These are phyloP conservation scores for Seminavis robusta DNA, from an alignment of 108 stramenopile genomes.

Conservation along the genomic window DNA sequence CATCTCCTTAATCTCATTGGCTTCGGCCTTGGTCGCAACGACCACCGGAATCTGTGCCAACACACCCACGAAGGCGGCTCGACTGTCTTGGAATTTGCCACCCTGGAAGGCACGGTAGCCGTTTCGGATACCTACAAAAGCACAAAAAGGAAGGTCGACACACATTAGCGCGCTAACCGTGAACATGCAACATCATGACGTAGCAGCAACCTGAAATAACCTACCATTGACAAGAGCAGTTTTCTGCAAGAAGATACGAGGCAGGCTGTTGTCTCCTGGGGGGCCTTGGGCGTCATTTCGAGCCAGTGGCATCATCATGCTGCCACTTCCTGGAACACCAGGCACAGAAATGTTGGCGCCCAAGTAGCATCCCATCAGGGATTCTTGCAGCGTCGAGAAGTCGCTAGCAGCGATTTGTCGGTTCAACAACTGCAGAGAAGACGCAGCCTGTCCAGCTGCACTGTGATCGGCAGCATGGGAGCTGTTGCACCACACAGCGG, in stretches of 20 bases:
- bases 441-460: conserved; percentile 92
- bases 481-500: conserved; percentile 89
- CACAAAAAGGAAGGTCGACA: too few relatives aligned
- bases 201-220: too few relatives aligned
- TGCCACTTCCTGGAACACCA: conserved; percentile 77
- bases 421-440: conserved; percentile 96
- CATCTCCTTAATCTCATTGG: conserved; percentile 93
- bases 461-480: conserved; percentile 96
- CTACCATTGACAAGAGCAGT: conserved; percentile 63
- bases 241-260: conserved; percentile 63
- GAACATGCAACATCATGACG: too few relatives aligned
- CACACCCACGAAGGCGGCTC: conserved; percentile 70
- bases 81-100: conserved; percentile 93
- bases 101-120: conserved; percentile 94
- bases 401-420: conserved; percentile 96
- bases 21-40: conserved; percentile 76
- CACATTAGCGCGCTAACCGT: too few relatives aligned
- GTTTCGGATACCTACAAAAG: conserved; percentile 67
- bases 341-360: conserved; percentile 89
- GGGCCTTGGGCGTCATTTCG: conserved; percentile 79
- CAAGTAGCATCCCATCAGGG: conserved; percentile 82
- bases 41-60: conserved; percentile 87
- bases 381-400: conserved; percentile 75
- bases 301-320: conserved; percentile 69
- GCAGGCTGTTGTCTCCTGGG: conserved; percentile 81